Base-by-base conservation (phyloP, 768 basidiomycete genomes). In the Chlorophyllum brunneum region DNA sequence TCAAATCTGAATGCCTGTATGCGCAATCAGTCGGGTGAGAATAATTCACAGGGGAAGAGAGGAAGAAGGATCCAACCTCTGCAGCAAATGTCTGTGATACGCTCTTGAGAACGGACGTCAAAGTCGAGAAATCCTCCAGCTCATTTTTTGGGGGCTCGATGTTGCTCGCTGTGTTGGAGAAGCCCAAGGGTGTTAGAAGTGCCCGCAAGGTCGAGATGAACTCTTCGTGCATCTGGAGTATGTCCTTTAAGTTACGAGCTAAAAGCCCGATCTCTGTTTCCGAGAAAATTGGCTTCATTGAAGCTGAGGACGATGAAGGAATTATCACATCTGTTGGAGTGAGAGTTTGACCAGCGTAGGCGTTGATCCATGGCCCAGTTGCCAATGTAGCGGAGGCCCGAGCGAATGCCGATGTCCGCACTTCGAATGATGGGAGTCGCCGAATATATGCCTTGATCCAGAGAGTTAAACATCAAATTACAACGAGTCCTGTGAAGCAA, bases 1-100 rank as follows among this genome's bases (percentile, higher is more conserved):
- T 79, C 75, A 58, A 95, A 95, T 31, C 76, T 70, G 13, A 83
- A 72, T 22, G 85, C 86, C 92, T 95, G 58, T 6, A 38, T 9
- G 54, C 18, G 16, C 27, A 15, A 31, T 41, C 15, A 31, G 53
- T 49, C 33, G 20, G 43, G 4, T 54, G n/a, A 15, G 39, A 22
- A 40, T 22, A 16, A 43, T 39, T 42, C 23, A 22, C 9, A 44
- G 51, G 15, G 38, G 13, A 20, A 22, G 26, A 45, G 42, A 58
- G 37, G 48, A 16, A 20, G 31, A 51, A 18, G 42, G 52, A 46
- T 65, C 67, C 36, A 58, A 85, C 85, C 67, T 83, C 76, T 31
- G 77, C 73, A 8, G 79, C 70, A 63, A 86, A 86, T 47, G 81
- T 78, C 6, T 77, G 68, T 2, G 82, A 76, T 44, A 84, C 77